Evolutionary conservation across 768 basidiomycete species (phyloP), one percentile per base, ranked within the genome.

Genomic region (Hygrocybe coccinea): DNA sequence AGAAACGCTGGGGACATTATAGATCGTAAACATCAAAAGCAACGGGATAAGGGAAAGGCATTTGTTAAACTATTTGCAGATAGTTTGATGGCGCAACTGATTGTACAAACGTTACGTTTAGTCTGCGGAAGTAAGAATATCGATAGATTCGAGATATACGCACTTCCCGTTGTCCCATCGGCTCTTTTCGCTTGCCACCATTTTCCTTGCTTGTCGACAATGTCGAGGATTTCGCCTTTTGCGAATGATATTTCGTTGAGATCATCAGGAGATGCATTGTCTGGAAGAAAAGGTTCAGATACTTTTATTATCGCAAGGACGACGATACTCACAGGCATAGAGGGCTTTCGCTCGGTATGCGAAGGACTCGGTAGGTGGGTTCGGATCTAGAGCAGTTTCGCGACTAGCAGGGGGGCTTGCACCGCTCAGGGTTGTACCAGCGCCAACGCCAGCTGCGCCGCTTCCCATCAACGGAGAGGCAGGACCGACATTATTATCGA

Each of bases 211-310:
- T 52, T 60, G 29, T 60, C 59, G 3, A 60, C 37, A 37, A 55
- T 62, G 25, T 60, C 59, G 36, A 57, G 59, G 22, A 56, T 56
- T 53, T 55, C 71, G 59, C 54, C 52, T 67, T 97, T 97, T 50
- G 74, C 65, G 71, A 99, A 97, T 47, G 91, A 90, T 38, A 99
- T 88, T 72, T 99, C 97, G 66, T 91, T 97, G 11, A 95, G 91
- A 69, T 99, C 97, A 56, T 97, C 95, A 25, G 89, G 76, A 2
- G 89, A 91, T n/a, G 94, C 95, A 48, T 81, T 82, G 74, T 99
- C 95, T 98, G 71, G 25, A 39, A 37, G 60, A 61, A 48, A 15
- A 37, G 59, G 72, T 24, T 68, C 64, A 47, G 55, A 43, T 56
- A 58, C 54, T 37, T 51, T 51, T 52, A 60, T 46, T 50, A 21